Evolutionary conservation across 306 rosid species (phyloP).

Genomic region (Rubus parviflorus): DNA sequence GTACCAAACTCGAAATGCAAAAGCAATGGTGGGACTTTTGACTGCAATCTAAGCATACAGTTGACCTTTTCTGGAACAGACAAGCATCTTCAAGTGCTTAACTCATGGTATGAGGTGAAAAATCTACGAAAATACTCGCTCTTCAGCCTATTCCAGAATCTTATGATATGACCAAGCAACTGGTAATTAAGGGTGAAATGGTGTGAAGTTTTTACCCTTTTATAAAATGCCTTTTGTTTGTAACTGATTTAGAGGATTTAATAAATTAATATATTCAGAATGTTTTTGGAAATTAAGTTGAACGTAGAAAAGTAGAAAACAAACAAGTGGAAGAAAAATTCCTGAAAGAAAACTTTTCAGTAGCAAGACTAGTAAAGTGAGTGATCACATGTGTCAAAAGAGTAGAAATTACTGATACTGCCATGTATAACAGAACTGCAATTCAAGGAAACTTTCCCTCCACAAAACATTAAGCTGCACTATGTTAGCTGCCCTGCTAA

Average conservation of each 20-base stretch:
- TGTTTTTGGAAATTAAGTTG: too few relatives aligned
- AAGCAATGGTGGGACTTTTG: constrained; percentile 41
- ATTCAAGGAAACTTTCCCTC: constrained; percentile 2
- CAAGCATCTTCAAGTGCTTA: constrained; percentile 64
- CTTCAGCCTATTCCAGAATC: constrained; percentile 48
- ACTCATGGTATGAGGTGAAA: constrained; percentile 82
- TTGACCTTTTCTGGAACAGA: constrained; percentile 88
- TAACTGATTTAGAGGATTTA: too few relatives aligned
- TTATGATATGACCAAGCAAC: constrained; percentile 20
- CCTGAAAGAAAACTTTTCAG: neutral
- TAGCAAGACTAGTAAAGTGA: neutral
- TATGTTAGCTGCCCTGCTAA: neutral
- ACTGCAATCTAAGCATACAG: constrained; percentile 70
- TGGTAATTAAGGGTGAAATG: neutral
- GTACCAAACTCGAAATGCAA: constrained; percentile 57
- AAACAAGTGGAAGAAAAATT: too few relatives aligned
- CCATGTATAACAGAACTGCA: neutral
- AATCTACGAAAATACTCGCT: constrained; percentile 68
- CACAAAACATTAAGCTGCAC: neutral
- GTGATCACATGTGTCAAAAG: neutral
- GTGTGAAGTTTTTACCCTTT: too few relatives aligned
- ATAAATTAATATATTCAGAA: too few relatives aligned
- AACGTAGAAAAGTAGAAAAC: neutral
- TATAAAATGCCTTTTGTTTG: too few relatives aligned
- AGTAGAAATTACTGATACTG: neutral